Conservation (phyloP, 352 stramenopile genomes). For the Nothophytophthora sp. region DNA sequence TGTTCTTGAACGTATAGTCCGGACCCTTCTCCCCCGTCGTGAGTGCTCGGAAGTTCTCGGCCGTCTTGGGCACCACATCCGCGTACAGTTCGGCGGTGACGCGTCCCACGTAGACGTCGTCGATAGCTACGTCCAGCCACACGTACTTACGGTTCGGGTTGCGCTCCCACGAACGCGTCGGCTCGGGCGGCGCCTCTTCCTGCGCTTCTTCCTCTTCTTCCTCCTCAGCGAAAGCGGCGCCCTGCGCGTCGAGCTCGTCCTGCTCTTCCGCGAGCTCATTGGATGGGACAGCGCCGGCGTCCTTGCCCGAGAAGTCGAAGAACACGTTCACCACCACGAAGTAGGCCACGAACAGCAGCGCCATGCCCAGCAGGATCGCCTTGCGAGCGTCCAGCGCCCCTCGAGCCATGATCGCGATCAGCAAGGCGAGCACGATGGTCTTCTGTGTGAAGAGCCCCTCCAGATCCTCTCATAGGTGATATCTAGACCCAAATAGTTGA, state of each 20-base stretch:
- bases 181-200: constrained; percentile 7
- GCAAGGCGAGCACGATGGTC: too few relatives aligned
- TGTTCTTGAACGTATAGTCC: constrained; percentile 97
- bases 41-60: constrained; percentile 97
- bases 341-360: constrained; percentile 64
- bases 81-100: constrained; percentile 90
- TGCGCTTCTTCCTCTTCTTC: constrained; percentile 6
- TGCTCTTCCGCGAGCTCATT: constrained; percentile 6
- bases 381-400: constrained; percentile 47
- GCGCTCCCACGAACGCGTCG: constrained; percentile 38
- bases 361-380: constrained; percentile 50
- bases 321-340: constrained; percentile 68
- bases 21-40: constrained; percentile 96
- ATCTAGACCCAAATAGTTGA: too few relatives aligned
- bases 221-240: constrained; percentile 6
- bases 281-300: too few relatives aligned
- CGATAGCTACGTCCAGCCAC: constrained; percentile 84
- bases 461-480: too few relatives aligned
- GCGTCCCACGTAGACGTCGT: constrained; percentile 67
- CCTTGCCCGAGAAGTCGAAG: constrained; percentile 45
- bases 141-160: constrained; percentile 84
- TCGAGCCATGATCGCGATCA: constrained; percentile 17
- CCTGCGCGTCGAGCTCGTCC: constrained; percentile 3
- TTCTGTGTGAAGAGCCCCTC: too few relatives aligned
- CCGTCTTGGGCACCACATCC: constrained; percentile 97